Percentiles rank a stretch among this genome's conserved stretches.
Evolutionary conservation across 805 yeast genomes (phyloP).

Genomic region (Ogataea paraovalis): DNA sequence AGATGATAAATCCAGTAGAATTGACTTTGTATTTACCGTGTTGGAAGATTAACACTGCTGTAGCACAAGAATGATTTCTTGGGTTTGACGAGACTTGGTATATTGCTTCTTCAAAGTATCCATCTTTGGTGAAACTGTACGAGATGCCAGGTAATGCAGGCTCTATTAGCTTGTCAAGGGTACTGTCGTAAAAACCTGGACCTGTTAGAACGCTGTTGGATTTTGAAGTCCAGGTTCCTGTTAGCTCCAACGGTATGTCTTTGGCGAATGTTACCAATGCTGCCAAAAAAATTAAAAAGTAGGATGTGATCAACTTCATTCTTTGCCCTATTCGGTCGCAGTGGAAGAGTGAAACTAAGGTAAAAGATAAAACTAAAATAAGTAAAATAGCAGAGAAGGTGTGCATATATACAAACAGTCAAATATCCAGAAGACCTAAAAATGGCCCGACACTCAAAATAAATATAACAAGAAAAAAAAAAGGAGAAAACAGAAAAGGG

Average conservation of each 20-base stretch:
- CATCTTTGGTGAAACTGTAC: background rate
- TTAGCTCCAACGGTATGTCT: background rate
- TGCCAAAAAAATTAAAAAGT: no score
- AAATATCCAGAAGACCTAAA: no score
- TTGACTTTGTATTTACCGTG: background rate
- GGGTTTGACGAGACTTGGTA: background rate
- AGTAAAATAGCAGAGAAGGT: no score
- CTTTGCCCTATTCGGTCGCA: no score
- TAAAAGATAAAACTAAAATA: no score
- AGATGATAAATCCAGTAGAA: background rate
- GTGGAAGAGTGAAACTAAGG: no score
- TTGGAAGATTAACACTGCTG: background rate
- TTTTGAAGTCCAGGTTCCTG: background rate
- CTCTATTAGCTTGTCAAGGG: background rate
- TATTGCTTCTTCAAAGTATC: background rate
- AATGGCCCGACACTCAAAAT: no score
- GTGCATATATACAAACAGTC: no score
- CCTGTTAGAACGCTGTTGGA: background rate
- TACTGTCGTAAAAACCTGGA: background rate
- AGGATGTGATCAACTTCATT: no score
- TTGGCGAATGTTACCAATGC: no score
- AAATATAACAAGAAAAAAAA: no score
- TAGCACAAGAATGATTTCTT: background rate
- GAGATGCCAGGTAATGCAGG: background rate
- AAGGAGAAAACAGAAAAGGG: no score